Evolutionary conservation across 2,329 filamentous ascomycete genomes (phyloP).

Genomic region (Diplocarpon mali): DNA sequence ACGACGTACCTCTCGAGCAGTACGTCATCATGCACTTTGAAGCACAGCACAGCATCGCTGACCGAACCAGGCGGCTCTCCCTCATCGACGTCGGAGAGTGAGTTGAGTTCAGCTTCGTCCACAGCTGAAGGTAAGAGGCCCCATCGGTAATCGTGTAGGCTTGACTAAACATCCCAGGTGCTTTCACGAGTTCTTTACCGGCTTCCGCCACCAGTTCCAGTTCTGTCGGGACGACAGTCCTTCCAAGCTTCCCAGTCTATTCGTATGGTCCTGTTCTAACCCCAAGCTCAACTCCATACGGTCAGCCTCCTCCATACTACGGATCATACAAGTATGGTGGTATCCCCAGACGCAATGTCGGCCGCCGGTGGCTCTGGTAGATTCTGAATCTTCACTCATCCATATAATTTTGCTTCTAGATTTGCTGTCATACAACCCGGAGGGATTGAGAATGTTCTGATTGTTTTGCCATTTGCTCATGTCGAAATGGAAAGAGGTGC

Average conservation of each 20-base stretch:
- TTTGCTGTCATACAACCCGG: constrained; percentile 12
- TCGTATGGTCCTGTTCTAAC: background rate
- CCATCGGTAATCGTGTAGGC: background rate
- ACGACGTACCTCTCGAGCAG: constrained; percentile 1
- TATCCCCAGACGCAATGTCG: background rate
- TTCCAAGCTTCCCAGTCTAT: background rate
- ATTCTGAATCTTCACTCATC: constrained; percentile 6
- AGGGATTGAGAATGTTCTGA: constrained; percentile 1
- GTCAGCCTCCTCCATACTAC: constrained; percentile 1
- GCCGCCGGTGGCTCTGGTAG: constrained; percentile 9
- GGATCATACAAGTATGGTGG: constrained; percentile 1
- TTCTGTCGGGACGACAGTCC: background rate
- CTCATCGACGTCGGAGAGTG: background rate
- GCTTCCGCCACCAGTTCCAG: background rate
- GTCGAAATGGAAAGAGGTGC: constrained; percentile 6
- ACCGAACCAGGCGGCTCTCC: background rate
- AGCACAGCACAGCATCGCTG: background rate
- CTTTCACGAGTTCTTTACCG: constrained; percentile 1
- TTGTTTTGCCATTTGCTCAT: constrained; percentile 6
- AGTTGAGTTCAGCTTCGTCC: background rate
- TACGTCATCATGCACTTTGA: constrained; percentile 3
- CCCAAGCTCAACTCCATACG: background rate
- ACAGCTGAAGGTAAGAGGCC: constrained; percentile 4
- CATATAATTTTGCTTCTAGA: constrained; percentile 15
- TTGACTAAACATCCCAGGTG: background rate